A percentile compares a stretch with the other conserved stretches of the same genome.
Conservation (phyloP, 2,329 filamentous ascomycete genomes). For the Pseudogymnoascus sp. region DNA sequence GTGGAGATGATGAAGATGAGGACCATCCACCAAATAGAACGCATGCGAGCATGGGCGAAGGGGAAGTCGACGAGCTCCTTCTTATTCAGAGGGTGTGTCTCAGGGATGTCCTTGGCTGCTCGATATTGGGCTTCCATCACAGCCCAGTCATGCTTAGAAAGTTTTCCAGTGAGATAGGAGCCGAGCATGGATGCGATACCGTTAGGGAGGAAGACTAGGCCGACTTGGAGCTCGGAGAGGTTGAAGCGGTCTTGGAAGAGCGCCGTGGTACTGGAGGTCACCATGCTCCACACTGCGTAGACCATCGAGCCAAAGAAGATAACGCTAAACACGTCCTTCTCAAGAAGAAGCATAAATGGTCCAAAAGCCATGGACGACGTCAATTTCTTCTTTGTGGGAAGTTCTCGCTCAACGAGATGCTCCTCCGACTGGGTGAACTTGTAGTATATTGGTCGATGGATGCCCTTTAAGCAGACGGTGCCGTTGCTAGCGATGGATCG, state of each 20-base stretch:
- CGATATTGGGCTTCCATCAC: conserved; percentile 29
- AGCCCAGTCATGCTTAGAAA: conserved; percentile 33
- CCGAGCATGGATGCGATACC: conserved; percentile 33
- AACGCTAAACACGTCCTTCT: conserved; percentile 38
- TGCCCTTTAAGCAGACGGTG: conserved; percentile 29
- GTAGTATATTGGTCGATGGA: conserved; percentile 34
- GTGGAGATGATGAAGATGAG: conserved; percentile 29
- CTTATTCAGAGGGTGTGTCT: conserved; percentile 18
- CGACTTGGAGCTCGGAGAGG: conserved; percentile 32
- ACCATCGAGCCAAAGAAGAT: conserved; percentile 36
- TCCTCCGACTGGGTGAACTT: conserved; percentile 13
- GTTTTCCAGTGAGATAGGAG: conserved; percentile 31
- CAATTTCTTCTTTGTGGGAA: conserved; percentile 21
- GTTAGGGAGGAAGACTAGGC: conserved; percentile 34
- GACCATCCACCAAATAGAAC: conserved; percentile 30
- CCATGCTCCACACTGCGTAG: conserved; percentile 41
- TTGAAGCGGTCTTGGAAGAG: conserved; percentile 32
- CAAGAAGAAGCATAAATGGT: conserved; percentile 33
- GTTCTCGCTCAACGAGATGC: conserved; percentile 12
- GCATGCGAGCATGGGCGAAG: conserved; percentile 31
- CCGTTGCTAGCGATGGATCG: conserved; percentile 33
- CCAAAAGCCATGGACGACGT: conserved; percentile 28
- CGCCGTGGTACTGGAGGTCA: conserved; percentile 35
- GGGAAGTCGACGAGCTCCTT: conserved; percentile 32
- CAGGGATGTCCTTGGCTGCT: conserved; percentile 23